phyloP scores from a whole-genome alignment of 75 land plant species.

The Adiantum capillusveneris region DNA sequence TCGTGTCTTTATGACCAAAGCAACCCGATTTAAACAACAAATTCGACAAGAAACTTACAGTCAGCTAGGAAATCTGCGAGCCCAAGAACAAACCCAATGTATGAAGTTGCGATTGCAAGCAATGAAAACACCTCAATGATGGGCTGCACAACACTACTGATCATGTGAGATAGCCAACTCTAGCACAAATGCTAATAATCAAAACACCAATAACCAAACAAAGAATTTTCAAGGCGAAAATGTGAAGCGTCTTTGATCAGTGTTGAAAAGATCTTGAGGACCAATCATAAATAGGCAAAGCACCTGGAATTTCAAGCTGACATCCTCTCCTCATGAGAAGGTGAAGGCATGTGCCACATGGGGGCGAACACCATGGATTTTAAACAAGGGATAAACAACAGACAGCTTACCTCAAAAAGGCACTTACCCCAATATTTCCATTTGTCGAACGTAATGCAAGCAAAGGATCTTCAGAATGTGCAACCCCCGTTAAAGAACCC shows the following conservation, averaged over 20 bases:
- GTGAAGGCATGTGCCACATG: no score
- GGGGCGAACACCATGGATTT: no score
- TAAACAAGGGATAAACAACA: no score
- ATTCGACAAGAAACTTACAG: constrained; percentile 44
- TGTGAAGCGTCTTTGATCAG: not conserved
- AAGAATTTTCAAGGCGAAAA: not conserved
- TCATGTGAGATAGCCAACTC: not conserved
- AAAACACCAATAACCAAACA: no score
- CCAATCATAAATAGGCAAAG: no score
- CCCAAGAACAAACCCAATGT: constrained; percentile 90
- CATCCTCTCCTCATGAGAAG: no score
- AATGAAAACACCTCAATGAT: constrained; percentile 74
- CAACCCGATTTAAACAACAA: not conserved
- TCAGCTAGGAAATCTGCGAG: constrained; percentile 87
- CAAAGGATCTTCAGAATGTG: constrained; percentile 48
- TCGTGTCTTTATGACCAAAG: no score
- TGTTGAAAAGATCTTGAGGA: no score
- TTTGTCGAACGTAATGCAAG: constrained; percentile 50
- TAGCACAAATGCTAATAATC: no score
- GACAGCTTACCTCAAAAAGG: not conserved
- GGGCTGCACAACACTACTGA: constrained; percentile 48
- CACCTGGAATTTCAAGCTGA: no score
- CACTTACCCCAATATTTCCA: constrained; percentile 79
- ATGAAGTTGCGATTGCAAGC: constrained; percentile 91
- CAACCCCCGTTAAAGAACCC: constrained; percentile 46